Conservation (phyloP, 495 filamentous ascomycete species). For the Collariella sp. region DNA sequence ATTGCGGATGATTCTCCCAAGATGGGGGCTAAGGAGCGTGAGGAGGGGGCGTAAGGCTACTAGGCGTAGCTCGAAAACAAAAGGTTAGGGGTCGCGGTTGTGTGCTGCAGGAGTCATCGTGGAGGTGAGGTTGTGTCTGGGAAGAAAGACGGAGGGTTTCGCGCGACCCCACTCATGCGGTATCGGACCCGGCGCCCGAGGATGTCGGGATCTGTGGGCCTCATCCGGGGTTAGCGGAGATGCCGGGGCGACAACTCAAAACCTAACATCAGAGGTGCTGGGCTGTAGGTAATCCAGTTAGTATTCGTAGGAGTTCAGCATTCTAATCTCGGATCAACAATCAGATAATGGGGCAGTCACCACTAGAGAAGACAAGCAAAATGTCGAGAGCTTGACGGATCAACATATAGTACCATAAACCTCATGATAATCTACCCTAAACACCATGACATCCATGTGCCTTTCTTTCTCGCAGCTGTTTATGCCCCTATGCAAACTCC, state of each 20-base stretch:
- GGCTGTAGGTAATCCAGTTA: no score
- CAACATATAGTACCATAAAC: no score
- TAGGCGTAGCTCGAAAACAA: not conserved
- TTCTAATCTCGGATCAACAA: no score
- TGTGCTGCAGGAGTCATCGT: slow-evolving; percentile 5
- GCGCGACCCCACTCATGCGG: slow-evolving; percentile 6
- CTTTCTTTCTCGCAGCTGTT: no score
- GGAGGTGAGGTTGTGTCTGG: not conserved
- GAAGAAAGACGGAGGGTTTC: not conserved
- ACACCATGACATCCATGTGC: no score
- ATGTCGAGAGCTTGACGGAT: no score
- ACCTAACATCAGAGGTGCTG: no score
- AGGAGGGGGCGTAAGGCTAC: not conserved
- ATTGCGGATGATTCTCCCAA: slow-evolving; percentile 8
- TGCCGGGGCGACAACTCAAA: not conserved
- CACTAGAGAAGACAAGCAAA: no score
- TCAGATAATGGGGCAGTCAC: no score
- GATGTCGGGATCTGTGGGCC: slow-evolving; percentile 7
- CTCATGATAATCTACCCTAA: no score
- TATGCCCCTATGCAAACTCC: no score
- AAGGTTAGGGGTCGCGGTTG: not conserved
- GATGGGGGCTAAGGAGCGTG: not conserved
- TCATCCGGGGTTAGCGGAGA: not conserved
- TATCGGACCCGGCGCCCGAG: slow-evolving; percentile 10
- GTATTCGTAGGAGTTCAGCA: no score